Conservation (phyloP, 495 filamentous ascomycete species). For the Aspergillus leporis region DNA sequence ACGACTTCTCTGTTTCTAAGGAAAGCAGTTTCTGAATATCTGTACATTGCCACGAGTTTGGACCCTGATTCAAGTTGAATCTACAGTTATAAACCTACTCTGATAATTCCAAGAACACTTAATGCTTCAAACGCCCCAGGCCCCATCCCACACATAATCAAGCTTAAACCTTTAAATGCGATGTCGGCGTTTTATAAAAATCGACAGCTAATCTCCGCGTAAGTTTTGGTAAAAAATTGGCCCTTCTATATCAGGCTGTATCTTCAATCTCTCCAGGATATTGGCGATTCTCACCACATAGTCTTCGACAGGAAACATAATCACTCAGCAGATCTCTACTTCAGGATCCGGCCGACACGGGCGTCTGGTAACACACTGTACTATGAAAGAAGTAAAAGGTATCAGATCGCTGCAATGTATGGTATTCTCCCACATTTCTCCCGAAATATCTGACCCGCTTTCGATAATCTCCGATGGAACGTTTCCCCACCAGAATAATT, state of each 20-base stretch:
- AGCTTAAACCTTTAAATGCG: too few species aligned
- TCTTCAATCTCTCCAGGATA: not conserved
- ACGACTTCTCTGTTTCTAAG: too few species aligned
- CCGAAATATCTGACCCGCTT: not conserved
- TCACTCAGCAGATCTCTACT: not conserved
- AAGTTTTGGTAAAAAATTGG: not conserved
- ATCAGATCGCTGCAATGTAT: not conserved
- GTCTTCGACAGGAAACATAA: not conserved
- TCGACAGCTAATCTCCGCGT: too few species aligned
- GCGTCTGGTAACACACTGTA: not conserved
- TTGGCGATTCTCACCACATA: not conserved
- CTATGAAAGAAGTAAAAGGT: not conserved
- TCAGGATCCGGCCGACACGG: not conserved
- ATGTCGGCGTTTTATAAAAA: too few species aligned
- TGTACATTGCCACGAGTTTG: too few species aligned
- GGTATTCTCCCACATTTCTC: not conserved
- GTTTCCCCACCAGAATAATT: conserved; percentile 1
- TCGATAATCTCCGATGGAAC: not conserved
- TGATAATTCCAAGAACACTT: too few species aligned
- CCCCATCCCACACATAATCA: too few species aligned
- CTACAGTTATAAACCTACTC: too few species aligned
- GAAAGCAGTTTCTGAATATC: too few species aligned
- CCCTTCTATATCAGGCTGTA: not conserved
- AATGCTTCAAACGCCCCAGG: too few species aligned
- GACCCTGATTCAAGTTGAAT: too few species aligned